A percentile compares a stretch with the other conserved stretches of the same genome.
Evolutionary conservation across 2,329 filamentous ascomycete genomes (phyloP).

Genomic region (Monilinia fructigena): DNA sequence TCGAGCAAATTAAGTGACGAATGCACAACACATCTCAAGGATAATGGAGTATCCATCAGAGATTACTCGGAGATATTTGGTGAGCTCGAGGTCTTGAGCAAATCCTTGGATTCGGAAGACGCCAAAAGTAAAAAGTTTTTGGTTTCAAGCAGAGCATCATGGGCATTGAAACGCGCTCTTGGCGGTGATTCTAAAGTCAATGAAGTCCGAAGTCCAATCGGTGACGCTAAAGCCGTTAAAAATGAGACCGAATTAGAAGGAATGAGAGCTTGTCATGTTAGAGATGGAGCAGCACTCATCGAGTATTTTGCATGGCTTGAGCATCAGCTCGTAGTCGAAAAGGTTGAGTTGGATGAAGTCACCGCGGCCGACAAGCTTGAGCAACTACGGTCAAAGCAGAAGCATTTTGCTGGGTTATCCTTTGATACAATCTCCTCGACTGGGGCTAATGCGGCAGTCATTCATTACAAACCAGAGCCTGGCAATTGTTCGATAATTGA

Average conservation of each 20-base stretch:
- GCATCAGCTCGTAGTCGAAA: constrained; percentile 75
- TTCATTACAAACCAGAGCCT: constrained; percentile 89
- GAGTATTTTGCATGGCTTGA: constrained; percentile 98
- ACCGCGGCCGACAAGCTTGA: constrained; percentile 90
- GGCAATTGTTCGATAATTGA: constrained; percentile 82
- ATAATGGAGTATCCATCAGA: constrained; percentile 69
- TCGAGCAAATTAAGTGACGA: constrained; percentile 70
- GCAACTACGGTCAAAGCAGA: constrained; percentile 62
- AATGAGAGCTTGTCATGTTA: constrained; percentile 90
- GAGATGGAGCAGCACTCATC: constrained; percentile 85
- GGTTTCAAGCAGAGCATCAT: constrained; percentile 85
- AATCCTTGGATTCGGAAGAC: constrained; percentile 43
- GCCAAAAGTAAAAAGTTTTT: constrained; percentile 62
- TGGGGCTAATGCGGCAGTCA: constrained; percentile 79
- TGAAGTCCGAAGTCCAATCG: constrained; percentile 81
- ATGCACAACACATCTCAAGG: constrained; percentile 66
- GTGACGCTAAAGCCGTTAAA: constrained; percentile 91
- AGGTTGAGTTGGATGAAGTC: constrained; percentile 78
- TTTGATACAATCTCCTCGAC: constrained; percentile 97
- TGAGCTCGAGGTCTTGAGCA: constrained; percentile 67
- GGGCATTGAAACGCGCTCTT: constrained; percentile 83
- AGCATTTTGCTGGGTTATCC: constrained; percentile 83
- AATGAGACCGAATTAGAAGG: constrained; percentile 86
- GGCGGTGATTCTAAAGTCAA: constrained; percentile 85
- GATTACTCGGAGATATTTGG: constrained; percentile 81